Percentiles rank a stretch among this genome's conserved stretches.
Conservation (phyloP, 345 rosid genomes). For the Cardamine occulta region DNA sequence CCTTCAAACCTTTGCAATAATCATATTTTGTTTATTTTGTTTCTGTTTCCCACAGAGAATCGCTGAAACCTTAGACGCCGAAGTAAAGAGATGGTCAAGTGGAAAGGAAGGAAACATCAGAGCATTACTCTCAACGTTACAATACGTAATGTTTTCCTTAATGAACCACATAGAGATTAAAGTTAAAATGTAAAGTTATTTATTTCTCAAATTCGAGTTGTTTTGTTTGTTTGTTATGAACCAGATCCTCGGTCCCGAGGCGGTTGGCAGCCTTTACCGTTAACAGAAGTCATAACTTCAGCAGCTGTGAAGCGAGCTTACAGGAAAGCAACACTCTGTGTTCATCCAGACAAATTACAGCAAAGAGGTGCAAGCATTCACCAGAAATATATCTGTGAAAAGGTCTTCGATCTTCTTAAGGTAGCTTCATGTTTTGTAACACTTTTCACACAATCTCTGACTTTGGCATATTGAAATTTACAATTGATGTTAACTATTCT, state of each 20-base stretch:
- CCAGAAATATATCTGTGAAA: slow-evolving; percentile 91
- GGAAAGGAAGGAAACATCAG: slow-evolving; percentile 96
- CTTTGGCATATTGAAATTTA: neutral
- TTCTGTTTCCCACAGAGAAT: slow-evolving; percentile 63
- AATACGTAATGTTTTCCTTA: slow-evolving; percentile 70
- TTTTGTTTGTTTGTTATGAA: slow-evolving; percentile 21
- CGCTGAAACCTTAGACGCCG: slow-evolving; percentile 87
- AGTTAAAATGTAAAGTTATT: neutral
- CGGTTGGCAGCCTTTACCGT: slow-evolving; percentile 95
- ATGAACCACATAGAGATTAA: neutral
- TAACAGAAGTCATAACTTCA: slow-evolving; percentile 92
- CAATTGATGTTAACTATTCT: slow-evolving; percentile 7
- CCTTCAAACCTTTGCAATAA: slow-evolving; percentile 13
- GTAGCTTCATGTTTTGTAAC: slow-evolving; percentile 42
- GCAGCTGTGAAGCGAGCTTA: slow-evolving; percentile 96
- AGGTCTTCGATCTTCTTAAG: slow-evolving; percentile 97
- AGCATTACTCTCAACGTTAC: slow-evolving; percentile 94
- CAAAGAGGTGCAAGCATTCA: slow-evolving; percentile 93
- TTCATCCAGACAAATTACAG: slow-evolving; percentile 97
- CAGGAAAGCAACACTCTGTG: slow-evolving; percentile 96
- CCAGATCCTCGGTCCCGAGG: slow-evolving; percentile 88
- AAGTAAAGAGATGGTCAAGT: slow-evolving; percentile 92
- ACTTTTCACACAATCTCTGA: neutral
- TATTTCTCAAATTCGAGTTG: neutral
- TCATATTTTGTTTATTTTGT: slow-evolving; percentile 28